Evolutionary conservation across 2,329 filamentous ascomycete species (phyloP).

Genomic region (Fusarium guadeloupense): DNA sequence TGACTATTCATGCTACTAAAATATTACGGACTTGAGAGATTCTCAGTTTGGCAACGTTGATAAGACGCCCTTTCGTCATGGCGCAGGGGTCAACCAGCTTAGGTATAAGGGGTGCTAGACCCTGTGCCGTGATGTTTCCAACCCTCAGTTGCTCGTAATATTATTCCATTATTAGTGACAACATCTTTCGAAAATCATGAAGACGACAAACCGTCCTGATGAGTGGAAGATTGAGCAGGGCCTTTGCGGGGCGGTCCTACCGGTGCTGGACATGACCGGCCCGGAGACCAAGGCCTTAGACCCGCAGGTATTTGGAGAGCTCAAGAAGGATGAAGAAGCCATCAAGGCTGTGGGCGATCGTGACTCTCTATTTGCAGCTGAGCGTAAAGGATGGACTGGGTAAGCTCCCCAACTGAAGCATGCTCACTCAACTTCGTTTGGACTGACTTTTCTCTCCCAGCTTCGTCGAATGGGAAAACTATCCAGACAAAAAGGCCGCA

Average conservation of each 20-base stretch:
- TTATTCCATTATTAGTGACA: neutral
- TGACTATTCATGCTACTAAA: neutral
- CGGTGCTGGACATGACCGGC: slow-evolving; percentile 57
- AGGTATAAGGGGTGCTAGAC: neutral
- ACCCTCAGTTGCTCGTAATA: neutral
- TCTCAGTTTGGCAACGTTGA: neutral
- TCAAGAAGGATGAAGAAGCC: slow-evolving; percentile 53
- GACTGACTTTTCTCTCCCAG: slow-evolving; percentile 37
- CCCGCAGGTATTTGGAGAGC: slow-evolving; percentile 42
- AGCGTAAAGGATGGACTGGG: slow-evolving; percentile 49
- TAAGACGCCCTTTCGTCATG: neutral
- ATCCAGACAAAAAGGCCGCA: slow-evolving; percentile 71
- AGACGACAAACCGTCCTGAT: slow-evolving; percentile 49
- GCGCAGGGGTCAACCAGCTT: neutral
- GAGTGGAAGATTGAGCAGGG: slow-evolving; percentile 66
- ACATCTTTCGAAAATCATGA: neutral
- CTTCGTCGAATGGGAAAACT: slow-evolving; percentile 76
- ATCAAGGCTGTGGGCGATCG: slow-evolving; percentile 53
- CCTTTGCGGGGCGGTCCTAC: slow-evolving; percentile 55
- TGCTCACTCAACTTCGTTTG: neutral
- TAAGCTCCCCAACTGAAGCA: slow-evolving; percentile 7
- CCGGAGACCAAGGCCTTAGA: slow-evolving; percentile 45
- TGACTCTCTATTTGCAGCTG: slow-evolving; percentile 37
- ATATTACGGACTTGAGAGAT: neutral
- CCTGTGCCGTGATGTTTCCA: neutral